Base-by-base conservation (phyloP, 805 yeast species). In the Hanseniaspora vineae region DNA sequence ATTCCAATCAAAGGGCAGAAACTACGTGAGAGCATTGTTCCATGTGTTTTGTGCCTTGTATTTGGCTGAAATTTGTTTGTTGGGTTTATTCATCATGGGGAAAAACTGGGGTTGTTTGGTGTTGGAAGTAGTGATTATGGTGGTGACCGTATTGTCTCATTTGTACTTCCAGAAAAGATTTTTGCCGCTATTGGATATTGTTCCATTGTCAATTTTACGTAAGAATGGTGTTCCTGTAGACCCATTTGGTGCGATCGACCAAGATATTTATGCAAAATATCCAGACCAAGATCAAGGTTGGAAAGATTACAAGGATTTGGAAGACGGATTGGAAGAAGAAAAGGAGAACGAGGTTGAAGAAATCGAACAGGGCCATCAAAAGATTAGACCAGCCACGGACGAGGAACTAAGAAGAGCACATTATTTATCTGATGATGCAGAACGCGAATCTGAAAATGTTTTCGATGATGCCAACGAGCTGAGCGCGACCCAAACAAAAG, bases 31-130 rank as follows among this genome's bases (percentile, higher is more conserved):
- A 55, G 85, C 87, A 2, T 61, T 84, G 53, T 79, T 83, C 62
- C 86, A 83, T 64, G 69, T 79, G 12, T 83, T 82, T 60, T 82
- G 77, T 49, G 88, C 81, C 13, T 53, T 84, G 40, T 84, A 84
- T 61, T 66, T 84, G 51, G 82, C 81, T 42, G 86, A 84, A 62
- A 66, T 81, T 42, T 79, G 85, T 63, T 65, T 83, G 48, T 62
- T 77, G 49, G 90, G 84, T 39, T 68, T 84, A 59, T 84, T 84
- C 58, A 82, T 84, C 39, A 78, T 82, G 78, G 75, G 78, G 42
- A 81, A 84, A 68, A 72, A 81, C 53, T 84, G 90, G 90, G 86
- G 83, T 19, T 77, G 81, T 55, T 77, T 83, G 53, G 92, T 70
- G 2, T 66, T 84, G 48, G 89, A 83, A 62, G 81, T 69, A 48